Percentiles rank a stretch among this genome's conserved stretches.
Conservation (phyloP, 129 eudicot genomes). For the Flaveria bidentis region DNA sequence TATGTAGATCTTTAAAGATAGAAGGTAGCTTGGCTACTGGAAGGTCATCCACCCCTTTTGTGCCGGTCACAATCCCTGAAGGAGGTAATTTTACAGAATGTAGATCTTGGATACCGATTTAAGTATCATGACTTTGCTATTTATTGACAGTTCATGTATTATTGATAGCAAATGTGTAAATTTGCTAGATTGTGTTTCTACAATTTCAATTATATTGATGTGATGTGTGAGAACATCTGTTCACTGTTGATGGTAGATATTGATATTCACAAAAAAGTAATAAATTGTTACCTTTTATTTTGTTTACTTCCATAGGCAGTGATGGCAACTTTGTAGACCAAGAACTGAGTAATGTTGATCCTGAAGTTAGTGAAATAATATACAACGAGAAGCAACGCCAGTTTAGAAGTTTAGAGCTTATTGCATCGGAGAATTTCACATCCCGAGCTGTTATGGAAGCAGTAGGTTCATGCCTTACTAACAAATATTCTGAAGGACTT, state of each 20-base stretch:
- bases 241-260: background rate
- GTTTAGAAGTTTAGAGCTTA: constrained; percentile 82
- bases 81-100: constrained; percentile 46
- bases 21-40: constrained; percentile 61
- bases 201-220: background rate
- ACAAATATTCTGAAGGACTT: constrained; percentile 94
- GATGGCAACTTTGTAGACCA: constrained; percentile 63
- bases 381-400: constrained; percentile 83
- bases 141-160: too few relatives aligned
- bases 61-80: constrained; percentile 44
- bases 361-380: constrained; percentile 74
- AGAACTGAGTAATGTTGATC: constrained; percentile 66
- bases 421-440: constrained; percentile 96
- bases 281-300: background rate
- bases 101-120: background rate
- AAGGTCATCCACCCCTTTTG: constrained; percentile 54
- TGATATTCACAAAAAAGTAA: background rate
- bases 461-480: constrained; percentile 95
- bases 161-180: too few relatives aligned
- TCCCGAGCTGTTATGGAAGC: constrained; percentile 99
- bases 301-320: constrained; percentile 36
- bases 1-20: constrained; percentile 49
- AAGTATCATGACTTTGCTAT: background rate
- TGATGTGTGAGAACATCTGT: background rate
- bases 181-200: background rate